These are phyloP conservation scores for Fusarium devonianum DNA, from an alignment of 2,329 filamentous ascomycete genomes.

Conservation along the genomic window DNA sequence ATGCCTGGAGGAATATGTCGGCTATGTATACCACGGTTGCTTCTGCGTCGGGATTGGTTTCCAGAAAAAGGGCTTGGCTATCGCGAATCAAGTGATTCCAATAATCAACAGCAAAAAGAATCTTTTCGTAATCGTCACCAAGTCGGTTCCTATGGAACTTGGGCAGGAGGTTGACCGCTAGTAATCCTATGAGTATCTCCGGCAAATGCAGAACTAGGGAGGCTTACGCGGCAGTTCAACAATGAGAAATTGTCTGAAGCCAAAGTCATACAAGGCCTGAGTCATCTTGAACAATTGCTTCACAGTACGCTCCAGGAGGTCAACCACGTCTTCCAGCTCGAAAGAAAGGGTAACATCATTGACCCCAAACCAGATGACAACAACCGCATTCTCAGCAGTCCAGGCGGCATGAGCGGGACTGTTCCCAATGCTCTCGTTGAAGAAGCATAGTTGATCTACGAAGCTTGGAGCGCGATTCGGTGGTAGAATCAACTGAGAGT, in stretches of 20 bases:
- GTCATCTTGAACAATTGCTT: background rate
- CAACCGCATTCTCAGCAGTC: constrained; percentile 1
- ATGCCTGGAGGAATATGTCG: background rate
- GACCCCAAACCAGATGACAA: background rate
- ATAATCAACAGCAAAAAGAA: background rate
- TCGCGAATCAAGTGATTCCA: background rate
- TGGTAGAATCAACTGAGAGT: background rate
- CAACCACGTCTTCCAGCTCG: background rate
- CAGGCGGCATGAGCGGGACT: background rate
- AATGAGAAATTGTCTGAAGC: background rate
- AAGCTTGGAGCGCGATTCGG: background rate
- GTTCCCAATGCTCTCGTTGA: background rate
- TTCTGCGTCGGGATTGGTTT: background rate
- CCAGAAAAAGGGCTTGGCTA: background rate
- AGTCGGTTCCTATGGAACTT: background rate
- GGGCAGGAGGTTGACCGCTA: background rate
- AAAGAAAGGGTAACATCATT: background rate
- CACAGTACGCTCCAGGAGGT: background rate
- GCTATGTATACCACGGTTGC: background rate
- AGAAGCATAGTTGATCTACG: background rate
- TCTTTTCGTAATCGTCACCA: background rate
- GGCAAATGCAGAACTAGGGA: background rate
- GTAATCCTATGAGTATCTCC: background rate
- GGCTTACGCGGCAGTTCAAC: constrained; percentile 2
- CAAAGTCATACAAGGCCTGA: background rate